phyloP scores from a whole-genome alignment of 2,329 filamentous ascomycete species.

The Blastomyces silverae region DNA sequence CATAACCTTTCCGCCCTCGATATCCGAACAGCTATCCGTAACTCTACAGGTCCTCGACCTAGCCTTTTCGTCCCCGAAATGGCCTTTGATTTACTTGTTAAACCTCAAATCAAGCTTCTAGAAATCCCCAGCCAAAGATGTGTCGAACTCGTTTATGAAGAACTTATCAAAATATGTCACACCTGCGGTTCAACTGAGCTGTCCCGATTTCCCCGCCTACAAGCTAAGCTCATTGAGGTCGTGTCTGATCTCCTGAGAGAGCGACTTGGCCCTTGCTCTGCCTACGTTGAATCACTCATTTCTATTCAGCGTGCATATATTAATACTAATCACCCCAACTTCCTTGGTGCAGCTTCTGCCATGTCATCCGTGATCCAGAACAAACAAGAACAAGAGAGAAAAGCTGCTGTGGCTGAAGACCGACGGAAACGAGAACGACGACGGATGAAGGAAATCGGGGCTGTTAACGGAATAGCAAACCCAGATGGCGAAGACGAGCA shows the following conservation, averaged over 20 bases:
- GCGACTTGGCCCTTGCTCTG: constrained; percentile 78
- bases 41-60: constrained; percentile 90
- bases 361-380: constrained; percentile 96
- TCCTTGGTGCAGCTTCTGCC: constrained; percentile 88
- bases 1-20: constrained; percentile 90
- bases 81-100: constrained; percentile 94
- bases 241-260: constrained; percentile 93
- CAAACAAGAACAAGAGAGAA: constrained; percentile 90
- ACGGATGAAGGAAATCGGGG: constrained; percentile 72
- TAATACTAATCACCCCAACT: constrained; percentile 99
- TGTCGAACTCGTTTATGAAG: constrained; percentile 96
- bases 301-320: constrained; percentile 97
- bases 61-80: constrained; percentile 96
- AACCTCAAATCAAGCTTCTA: constrained; percentile 95
- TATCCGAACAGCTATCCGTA: constrained; percentile 93
- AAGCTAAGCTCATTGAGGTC: constrained; percentile 95
- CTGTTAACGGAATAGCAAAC: constrained; percentile 64
- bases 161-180: constrained; percentile 98
- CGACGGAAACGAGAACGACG: constrained; percentile 76
- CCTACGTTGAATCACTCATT: constrained; percentile 92
- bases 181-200: constrained; percentile 95
- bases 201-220: constrained; percentile 80
- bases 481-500: constrained; percentile 58
- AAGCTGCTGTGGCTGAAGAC: constrained; percentile 71
- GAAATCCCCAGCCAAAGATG: constrained; percentile 93